Evolutionary conservation across 371 early-diverging fungal species (phyloP).

Genomic region (Mucor velutinosus): DNA sequence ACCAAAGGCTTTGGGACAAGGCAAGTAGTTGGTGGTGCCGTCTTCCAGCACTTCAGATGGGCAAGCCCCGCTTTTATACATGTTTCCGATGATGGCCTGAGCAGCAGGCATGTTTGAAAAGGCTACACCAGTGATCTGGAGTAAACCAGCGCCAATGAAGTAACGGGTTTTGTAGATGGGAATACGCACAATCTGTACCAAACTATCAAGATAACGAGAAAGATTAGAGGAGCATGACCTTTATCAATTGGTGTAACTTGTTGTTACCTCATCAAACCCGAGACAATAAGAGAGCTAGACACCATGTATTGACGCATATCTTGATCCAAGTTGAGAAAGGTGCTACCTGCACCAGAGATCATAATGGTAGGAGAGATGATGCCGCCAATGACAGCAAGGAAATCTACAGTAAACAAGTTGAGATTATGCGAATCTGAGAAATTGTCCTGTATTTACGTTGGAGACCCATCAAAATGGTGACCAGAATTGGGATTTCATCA

Average conservation of each 20-base stretch:
- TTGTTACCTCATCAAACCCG: constrained; percentile 33
- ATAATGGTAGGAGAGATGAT: constrained; percentile 54
- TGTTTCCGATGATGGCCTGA: constrained; percentile 38
- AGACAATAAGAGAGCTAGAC: constrained; percentile 52
- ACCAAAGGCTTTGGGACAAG: constrained; percentile 60
- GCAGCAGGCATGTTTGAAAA: constrained; percentile 44
- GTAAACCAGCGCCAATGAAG: constrained; percentile 51
- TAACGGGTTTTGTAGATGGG: constrained; percentile 47
- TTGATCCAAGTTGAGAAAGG: constrained; percentile 48
- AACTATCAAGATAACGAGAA: constrained; percentile 20
- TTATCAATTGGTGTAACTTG: not conserved
- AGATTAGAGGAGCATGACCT: not conserved
- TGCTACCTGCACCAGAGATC: constrained; percentile 49
- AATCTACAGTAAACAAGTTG: constrained; percentile 21
- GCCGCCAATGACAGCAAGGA: constrained; percentile 53
- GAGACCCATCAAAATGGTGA: constrained; percentile 18
- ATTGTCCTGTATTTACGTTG: constrained; percentile 14
- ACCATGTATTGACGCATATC: constrained; percentile 53
- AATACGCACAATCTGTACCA: constrained; percentile 55
- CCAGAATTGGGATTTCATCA: constrained; percentile 22
- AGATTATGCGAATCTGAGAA: constrained; percentile 10
- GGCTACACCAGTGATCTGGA: constrained; percentile 42
- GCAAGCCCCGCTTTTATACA: constrained; percentile 55
- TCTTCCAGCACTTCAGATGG: constrained; percentile 44
- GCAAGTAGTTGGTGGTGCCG: constrained; percentile 43